phyloP scores from a whole-genome alignment of 257 asterid species.

The Primulina huaijiensis region DNA sequence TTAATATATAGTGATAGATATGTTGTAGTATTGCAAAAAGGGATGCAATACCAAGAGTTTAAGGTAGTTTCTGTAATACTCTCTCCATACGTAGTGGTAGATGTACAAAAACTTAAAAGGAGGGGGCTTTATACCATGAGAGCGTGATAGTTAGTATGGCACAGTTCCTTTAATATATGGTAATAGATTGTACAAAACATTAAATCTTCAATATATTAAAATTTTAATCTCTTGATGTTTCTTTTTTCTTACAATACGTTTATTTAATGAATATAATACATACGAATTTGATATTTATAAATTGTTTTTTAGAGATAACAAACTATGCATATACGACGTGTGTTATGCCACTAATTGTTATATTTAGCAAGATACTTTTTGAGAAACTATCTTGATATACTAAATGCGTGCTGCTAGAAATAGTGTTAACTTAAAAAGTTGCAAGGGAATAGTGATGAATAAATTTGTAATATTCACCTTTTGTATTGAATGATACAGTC shows the following conservation, averaged over 20 bases:
- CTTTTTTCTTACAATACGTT: not conserved
- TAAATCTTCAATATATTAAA: not conserved
- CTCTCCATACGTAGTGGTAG: not conserved
- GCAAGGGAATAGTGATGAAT: not conserved
- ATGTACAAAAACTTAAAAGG: too few species aligned
- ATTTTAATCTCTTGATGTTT: too few species aligned
- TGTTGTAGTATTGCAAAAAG: not conserved
- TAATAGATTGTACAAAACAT: not conserved
- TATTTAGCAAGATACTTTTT: too few species aligned
- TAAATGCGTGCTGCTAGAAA: not conserved
- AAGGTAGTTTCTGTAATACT: not conserved
- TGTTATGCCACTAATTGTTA: too few species aligned
- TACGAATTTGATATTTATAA: not conserved
- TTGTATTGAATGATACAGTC: not conserved
- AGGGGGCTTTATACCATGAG: not conserved
- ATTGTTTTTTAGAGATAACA: too few species aligned
- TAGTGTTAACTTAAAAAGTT: not conserved
- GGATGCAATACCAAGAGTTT: not conserved
- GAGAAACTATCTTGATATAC: not conserved
- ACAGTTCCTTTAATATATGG: not conserved
- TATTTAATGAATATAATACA: not conserved
- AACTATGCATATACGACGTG: too few species aligned
- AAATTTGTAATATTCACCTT: not conserved
- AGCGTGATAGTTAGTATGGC: not conserved
- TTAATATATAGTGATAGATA: not conserved